Conservation (phyloP, 352 stramenopile species). For the Phytophthora pinifolia region DNA sequence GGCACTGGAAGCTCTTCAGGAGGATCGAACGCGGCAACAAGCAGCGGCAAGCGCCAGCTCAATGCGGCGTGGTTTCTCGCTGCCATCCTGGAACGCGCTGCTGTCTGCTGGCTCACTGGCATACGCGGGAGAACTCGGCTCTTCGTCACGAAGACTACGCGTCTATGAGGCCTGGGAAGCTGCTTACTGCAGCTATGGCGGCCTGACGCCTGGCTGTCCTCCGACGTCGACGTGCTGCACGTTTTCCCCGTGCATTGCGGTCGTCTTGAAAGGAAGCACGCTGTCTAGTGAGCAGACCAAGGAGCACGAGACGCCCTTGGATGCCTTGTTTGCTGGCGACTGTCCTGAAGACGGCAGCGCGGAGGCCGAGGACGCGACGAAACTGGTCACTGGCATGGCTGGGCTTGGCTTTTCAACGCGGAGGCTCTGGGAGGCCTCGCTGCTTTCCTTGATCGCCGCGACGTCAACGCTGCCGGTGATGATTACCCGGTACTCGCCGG, state of each 20-base stretch:
- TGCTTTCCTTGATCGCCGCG: slow-evolving; percentile 35
- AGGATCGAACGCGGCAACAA: slow-evolving; percentile 33
- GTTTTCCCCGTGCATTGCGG: slow-evolving; percentile 24
- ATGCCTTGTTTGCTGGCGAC: slow-evolving; percentile 17
- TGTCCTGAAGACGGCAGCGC: slow-evolving; percentile 2
- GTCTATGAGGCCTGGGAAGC: slow-evolving; percentile 26
- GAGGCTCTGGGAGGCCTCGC: slow-evolving; percentile 42
- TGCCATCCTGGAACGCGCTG: slow-evolving; percentile 58
- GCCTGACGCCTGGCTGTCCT: slow-evolving; percentile 24
- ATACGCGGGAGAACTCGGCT: slow-evolving; percentile 31
- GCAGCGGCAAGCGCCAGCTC: slow-evolving; percentile 16
- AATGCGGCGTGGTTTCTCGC: slow-evolving; percentile 22
- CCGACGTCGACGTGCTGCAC: slow-evolving; percentile 24
- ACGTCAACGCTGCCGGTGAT: slow-evolving; percentile 33
- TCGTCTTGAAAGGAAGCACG: slow-evolving; percentile 15
- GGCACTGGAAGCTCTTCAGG: slow-evolving; percentile 37
- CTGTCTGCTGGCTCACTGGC: slow-evolving; percentile 41
- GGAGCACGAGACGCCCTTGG: slow-evolving; percentile 12
- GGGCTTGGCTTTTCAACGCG: slow-evolving; percentile 44
- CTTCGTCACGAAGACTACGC: slow-evolving; percentile 3
- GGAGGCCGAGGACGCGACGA: slow-evolving; percentile 10
- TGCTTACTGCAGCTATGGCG: slow-evolving; percentile 23
- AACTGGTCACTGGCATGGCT: slow-evolving; percentile 14
- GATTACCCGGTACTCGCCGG: slow-evolving; percentile 40
- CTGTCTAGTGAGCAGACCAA: not conserved